phyloP scores from a whole-genome alignment of 75 land plant species.

The Pinus taeda region DNA sequence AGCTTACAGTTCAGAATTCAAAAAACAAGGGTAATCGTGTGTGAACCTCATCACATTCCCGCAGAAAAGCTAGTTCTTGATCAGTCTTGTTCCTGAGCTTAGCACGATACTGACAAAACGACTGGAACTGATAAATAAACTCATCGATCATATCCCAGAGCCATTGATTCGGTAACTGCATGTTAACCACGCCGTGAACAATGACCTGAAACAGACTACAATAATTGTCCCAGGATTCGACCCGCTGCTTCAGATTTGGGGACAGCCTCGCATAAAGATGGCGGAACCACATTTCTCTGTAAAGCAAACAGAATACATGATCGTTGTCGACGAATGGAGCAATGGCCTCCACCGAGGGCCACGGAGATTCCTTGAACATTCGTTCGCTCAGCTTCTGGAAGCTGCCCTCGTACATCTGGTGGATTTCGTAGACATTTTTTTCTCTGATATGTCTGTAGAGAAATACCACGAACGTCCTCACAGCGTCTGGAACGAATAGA shows the following conservation, averaged over 20 bases:
- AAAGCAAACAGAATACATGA: slow-evolving; percentile 86
- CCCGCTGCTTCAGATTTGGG: slow-evolving; percentile 66
- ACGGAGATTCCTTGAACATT: slow-evolving; percentile 79
- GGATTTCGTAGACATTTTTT: slow-evolving; percentile 97
- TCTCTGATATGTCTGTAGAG: slow-evolving; percentile 95
- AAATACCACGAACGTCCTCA: slow-evolving; percentile 85
- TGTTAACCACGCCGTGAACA: slow-evolving; percentile 80
- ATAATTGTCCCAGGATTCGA: slow-evolving; percentile 91
- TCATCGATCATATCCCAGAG: slow-evolving; percentile 99
- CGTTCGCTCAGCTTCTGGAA: slow-evolving; percentile 86
- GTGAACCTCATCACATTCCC: slow-evolving; percentile 74
- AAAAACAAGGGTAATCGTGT: no score
- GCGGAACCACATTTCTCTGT: slow-evolving; percentile 92
- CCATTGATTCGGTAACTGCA: slow-evolving; percentile 99
- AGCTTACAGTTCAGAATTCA: no score
- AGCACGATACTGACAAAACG: slow-evolving; percentile 88
- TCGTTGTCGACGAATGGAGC: slow-evolving; percentile 89
- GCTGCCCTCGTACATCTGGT: slow-evolving; percentile 92
- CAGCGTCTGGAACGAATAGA: slow-evolving; percentile 82
- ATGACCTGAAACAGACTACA: slow-evolving; percentile 53
- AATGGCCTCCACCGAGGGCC: slow-evolving; percentile 89
- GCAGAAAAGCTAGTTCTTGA: slow-evolving; percentile 75
- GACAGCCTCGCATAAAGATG: slow-evolving; percentile 70
- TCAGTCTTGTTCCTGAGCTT: slow-evolving; percentile 89
- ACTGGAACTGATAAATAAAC: slow-evolving; percentile 97